Evolutionary conservation across 768 basidiomycete species (phyloP).

Genomic region (Mycena amicta): DNA sequence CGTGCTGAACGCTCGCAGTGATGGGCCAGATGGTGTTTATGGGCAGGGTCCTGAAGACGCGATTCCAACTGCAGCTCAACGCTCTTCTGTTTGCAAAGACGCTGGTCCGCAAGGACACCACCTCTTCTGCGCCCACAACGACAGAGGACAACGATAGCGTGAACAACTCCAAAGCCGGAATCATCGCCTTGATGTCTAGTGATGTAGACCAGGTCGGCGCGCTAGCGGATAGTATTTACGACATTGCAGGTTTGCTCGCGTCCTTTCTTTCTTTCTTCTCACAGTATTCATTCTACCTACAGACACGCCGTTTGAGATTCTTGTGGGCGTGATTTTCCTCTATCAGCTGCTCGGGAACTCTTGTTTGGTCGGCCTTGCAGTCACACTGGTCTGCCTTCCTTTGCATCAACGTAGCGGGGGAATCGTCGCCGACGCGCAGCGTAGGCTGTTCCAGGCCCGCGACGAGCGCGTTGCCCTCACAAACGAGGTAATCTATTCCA

Average conservation of each 20-base stretch:
- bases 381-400: slow-evolving; percentile 69
- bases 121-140: slow-evolving; percentile 38
- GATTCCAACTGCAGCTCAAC: slow-evolving; percentile 42
- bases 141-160: slow-evolving; percentile 36
- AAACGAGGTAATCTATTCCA: slow-evolving; percentile 64
- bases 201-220: slow-evolving; percentile 89
- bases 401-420: slow-evolving; percentile 57
- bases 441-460: slow-evolving; percentile 85
- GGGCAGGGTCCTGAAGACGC: neutral
- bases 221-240: slow-evolving; percentile 75
- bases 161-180: slow-evolving; percentile 68
- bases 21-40: slow-evolving; percentile 1
- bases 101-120: slow-evolving; percentile 66
- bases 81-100: slow-evolving; percentile 69
- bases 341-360: slow-evolving; percentile 71
- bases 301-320: slow-evolving; percentile 79
- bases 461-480: slow-evolving; percentile 89
- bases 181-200: slow-evolving; percentile 94
- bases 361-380: slow-evolving; percentile 75
- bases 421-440: slow-evolving; percentile 54
- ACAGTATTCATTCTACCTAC: neutral
- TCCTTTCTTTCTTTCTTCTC: neutral
- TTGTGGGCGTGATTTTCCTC: slow-evolving; percentile 72
- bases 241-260: slow-evolving; percentile 58
- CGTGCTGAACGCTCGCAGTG: neutral